phyloP scores from a whole-genome alignment of 495 filamentous ascomycete genomes.

The Pyrenula massariospora region DNA sequence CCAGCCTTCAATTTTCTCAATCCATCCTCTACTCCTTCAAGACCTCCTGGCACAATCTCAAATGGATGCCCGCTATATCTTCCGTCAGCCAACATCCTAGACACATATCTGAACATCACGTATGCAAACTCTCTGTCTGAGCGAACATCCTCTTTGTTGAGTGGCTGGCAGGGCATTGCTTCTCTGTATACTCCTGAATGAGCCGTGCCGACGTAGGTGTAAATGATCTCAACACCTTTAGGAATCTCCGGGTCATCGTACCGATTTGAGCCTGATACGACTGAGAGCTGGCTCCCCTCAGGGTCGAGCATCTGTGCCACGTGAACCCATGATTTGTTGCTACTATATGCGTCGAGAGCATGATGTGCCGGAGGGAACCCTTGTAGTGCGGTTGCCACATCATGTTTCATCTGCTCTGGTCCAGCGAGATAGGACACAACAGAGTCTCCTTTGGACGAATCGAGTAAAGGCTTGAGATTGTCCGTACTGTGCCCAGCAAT shows the following conservation, averaged over 20 bases:
- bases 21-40: conserved; percentile 40
- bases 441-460: conserved; percentile 51
- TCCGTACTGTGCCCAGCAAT: conserved; percentile 50
- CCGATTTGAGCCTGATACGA: neutral
- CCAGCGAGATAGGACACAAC: conserved; percentile 44
- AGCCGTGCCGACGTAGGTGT: neutral
- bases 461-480: conserved; percentile 48
- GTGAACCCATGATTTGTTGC: neutral
- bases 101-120: conserved; percentile 38
- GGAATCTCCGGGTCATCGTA: neutral
- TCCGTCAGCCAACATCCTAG: conserved; percentile 36
- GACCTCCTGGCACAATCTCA: conserved; percentile 45
- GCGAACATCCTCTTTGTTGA: neutral
- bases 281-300: neutral
- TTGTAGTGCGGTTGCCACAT: neutral
- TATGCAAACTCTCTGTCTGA: conserved; percentile 40
- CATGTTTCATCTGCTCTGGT: conserved; percentile 11
- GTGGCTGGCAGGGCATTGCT: neutral
- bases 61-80: conserved; percentile 48
- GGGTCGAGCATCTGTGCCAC: neutral
- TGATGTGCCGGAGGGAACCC: neutral
- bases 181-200: neutral
- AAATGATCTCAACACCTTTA: neutral
- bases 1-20: conserved; percentile 47
- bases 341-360: neutral